Conservation (phyloP, 2,329 filamentous ascomycete species). For the Diaporthe citrichinensis region DNA sequence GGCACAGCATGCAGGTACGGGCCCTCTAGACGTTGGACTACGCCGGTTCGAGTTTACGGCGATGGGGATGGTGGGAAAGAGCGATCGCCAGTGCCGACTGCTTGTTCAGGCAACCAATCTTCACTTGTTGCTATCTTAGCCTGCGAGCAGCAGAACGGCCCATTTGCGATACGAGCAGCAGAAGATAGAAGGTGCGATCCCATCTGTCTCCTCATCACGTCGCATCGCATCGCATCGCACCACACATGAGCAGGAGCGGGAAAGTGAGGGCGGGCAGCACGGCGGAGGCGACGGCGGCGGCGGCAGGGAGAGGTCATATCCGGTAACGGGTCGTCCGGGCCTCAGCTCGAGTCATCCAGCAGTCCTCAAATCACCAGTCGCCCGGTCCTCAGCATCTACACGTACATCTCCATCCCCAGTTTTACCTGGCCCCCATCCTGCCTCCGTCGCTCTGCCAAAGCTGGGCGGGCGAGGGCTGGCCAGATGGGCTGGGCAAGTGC, state of each 20-base stretch:
- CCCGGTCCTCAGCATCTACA: neutral
- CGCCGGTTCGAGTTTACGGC: conserved; percentile 8
- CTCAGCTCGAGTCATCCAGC: conserved; percentile 13
- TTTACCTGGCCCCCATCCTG: neutral
- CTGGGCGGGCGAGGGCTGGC: neutral
- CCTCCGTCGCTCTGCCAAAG: neutral
- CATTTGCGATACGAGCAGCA: conserved; percentile 14
- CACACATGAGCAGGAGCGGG: neutral
- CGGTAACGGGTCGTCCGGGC: neutral
- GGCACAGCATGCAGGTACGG: conserved; percentile 39
- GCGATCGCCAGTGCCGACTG: conserved; percentile 27
- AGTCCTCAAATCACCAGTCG: neutral
- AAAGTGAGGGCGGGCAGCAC: neutral
- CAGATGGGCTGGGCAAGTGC: conserved; percentile 5
- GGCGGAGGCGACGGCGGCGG: neutral
- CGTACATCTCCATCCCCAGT: neutral
- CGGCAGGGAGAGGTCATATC: neutral
- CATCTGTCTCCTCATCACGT: neutral
- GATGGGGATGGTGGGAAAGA: conserved; percentile 19
- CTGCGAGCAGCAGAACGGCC: neutral
- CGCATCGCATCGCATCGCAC: neutral
- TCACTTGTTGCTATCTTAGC: conserved; percentile 1
- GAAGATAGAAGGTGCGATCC: neutral
- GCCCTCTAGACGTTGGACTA: conserved; percentile 31
- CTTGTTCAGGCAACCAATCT: conserved; percentile 26